These are phyloP conservation scores for Ochromonas danica DNA, from an alignment of 108 stramenopile species.

Conservation along the genomic window DNA sequence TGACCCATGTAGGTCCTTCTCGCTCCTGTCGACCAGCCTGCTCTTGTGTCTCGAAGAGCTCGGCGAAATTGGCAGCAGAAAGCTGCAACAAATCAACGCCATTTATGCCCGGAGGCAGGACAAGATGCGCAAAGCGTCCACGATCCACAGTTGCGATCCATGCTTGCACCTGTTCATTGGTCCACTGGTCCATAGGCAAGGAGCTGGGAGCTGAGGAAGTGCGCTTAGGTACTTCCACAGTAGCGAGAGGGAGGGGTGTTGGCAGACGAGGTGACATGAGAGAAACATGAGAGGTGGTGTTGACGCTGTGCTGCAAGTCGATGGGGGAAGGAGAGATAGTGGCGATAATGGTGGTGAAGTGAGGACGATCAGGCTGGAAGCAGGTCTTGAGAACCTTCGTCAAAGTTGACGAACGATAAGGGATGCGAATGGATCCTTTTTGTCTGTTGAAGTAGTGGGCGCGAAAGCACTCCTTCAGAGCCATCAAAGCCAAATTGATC, in stretches of 20 bases:
- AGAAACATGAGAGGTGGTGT: not conserved
- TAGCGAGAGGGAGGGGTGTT: not conserved
- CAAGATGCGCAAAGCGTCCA: conserved; percentile 28
- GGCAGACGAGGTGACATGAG: conserved; percentile 5
- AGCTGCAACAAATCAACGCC: not conserved
- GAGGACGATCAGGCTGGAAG: not conserved
- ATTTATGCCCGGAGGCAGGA: conserved; percentile 6
- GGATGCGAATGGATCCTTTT: not conserved
- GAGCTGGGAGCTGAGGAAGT: not conserved
- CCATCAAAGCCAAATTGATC: conserved; percentile 34
- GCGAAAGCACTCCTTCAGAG: conserved; percentile 40
- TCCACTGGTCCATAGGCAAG: not conserved
- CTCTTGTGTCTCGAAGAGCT: not conserved
- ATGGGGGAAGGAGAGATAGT: conserved; percentile 25
- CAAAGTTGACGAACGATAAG: conserved; percentile 18
- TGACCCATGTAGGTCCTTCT: conserved; percentile 33
- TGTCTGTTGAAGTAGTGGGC: not conserved
- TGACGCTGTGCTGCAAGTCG: conserved; percentile 29
- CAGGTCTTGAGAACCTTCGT: conserved; percentile 32
- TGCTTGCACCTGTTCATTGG: not conserved
- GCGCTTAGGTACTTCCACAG: not conserved
- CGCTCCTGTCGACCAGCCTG: not conserved
- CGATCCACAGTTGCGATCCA: conserved; percentile 33
- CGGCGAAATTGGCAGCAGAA: not conserved
- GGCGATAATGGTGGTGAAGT: conserved; percentile 17